A percentile compares a stretch with the other conserved stretches of the same genome.
Conservation (phyloP, 139 green algal species). For the Coelastrella sp. region DNA sequence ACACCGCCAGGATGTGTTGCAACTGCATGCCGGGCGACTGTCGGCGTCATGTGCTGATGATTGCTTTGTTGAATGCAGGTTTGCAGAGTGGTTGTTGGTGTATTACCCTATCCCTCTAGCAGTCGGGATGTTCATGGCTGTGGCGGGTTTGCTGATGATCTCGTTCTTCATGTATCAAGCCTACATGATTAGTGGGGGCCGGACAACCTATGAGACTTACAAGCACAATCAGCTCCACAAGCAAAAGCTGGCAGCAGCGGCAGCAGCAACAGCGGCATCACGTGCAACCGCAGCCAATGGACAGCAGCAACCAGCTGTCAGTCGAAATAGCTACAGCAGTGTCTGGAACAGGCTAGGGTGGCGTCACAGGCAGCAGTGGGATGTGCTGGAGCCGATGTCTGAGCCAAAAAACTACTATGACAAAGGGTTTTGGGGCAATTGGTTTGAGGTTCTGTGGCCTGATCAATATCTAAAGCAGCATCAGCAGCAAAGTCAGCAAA, state of each 20-base stretch:
- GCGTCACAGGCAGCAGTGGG: not conserved
- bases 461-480: slow-evolving; percentile 3
- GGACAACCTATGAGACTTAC: slow-evolving; percentile 66
- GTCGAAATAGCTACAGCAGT: not conserved
- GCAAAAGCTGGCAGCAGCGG: not conserved
- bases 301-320: no score
- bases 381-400: not conserved
- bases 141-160: slow-evolving; percentile 55
- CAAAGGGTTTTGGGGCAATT: slow-evolving; percentile 44
- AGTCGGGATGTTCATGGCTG: slow-evolving; percentile 53
- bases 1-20: no score
- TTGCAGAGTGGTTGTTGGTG: slow-evolving; percentile 59
- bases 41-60: not conserved
- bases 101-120: slow-evolving; percentile 54
- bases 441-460: slow-evolving; percentile 47
- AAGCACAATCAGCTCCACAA: slow-evolving; percentile 53
- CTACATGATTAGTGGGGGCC: slow-evolving; percentile 53
- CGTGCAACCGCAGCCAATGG: not conserved
- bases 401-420: slow-evolving; percentile 50
- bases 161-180: slow-evolving; percentile 69
- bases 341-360: not conserved
- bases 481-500: no score
- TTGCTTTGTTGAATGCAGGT: slow-evolving; percentile 29
- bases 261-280: no score
- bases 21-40: no score